These are phyloP conservation scores for Rehmannia glutinosa DNA, from an alignment of 257 asterid genomes.

Conservation along the genomic window DNA sequence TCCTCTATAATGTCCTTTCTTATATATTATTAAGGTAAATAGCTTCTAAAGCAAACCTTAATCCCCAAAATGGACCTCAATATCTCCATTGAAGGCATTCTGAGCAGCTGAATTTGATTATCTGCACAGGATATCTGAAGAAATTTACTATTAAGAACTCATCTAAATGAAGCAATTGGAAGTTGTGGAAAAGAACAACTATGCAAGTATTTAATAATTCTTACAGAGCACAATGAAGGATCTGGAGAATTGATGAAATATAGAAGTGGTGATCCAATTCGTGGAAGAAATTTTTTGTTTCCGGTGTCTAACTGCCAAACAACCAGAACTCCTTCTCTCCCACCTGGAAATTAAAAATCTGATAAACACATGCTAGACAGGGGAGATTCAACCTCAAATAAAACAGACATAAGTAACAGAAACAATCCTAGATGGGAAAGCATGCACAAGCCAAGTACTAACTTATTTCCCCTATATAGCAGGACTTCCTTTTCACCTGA, in stretches of 20 bases:
- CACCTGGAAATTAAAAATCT: constrained; percentile 49
- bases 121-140: constrained; percentile 94
- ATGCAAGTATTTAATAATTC: constrained; percentile 20
- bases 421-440: background rate
- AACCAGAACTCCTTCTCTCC: constrained; percentile 94
- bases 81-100: constrained; percentile 86
- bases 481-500: constrained; percentile 7
- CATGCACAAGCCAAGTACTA: background rate
- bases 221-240: constrained; percentile 78
- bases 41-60: constrained; percentile 48
- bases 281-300: constrained; percentile 77
- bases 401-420: background rate
- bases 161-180: constrained; percentile 9
- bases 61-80: constrained; percentile 81
- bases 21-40: background rate
- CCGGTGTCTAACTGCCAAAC: constrained; percentile 97
- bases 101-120: constrained; percentile 67
- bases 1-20: background rate
- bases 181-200: background rate
- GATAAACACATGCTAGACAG: background rate
- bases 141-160: constrained; percentile 31
- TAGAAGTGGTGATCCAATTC: constrained; percentile 82
- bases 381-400: background rate
- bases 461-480: background rate
- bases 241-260: constrained; percentile 72